phyloP scores from a whole-genome alignment of 768 basidiomycete genomes.

The Suillus tomentosus region DNA sequence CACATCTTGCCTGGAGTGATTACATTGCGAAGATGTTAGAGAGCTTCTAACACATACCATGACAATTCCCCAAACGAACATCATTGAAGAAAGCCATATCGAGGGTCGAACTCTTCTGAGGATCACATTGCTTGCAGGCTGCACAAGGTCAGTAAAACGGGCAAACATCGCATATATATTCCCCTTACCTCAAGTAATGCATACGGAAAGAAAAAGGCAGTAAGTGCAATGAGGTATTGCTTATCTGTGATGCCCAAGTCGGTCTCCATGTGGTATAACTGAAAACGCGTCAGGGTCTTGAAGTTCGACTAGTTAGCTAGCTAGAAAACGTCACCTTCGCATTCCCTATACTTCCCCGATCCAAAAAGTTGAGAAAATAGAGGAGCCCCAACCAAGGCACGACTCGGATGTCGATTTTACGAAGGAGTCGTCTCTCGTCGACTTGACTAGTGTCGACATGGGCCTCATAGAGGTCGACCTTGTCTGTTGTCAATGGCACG shows the following conservation, averaged over 20 bases:
- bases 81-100: conserved; percentile 56
- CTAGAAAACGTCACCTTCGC: conserved; percentile 51
- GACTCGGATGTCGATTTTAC: conserved; percentile 66
- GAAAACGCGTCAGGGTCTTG: neutral
- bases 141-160: neutral
- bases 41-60: conserved; percentile 36
- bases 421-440: conserved; percentile 53
- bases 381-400: conserved; percentile 77
- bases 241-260: conserved; percentile 62
- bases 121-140: conserved; percentile 67
- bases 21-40: neutral
- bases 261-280: conserved; percentile 61
- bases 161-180: neutral
- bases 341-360: conserved; percentile 68
- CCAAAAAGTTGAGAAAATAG: conserved; percentile 74
- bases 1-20: conserved; percentile 45
- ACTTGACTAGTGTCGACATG: conserved; percentile 54
- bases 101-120: conserved; percentile 64
- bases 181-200: conserved; percentile 62
- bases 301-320: neutral
- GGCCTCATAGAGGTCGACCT: conserved; percentile 41
- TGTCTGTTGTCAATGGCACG: neutral
- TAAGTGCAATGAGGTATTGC: conserved; percentile 68
- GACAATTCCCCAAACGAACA: conserved; percentile 42
- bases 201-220: conserved; percentile 79